Conservation (phyloP, 2,329 filamentous ascomycete genomes). For the Sporothrix dimorphospora region DNA sequence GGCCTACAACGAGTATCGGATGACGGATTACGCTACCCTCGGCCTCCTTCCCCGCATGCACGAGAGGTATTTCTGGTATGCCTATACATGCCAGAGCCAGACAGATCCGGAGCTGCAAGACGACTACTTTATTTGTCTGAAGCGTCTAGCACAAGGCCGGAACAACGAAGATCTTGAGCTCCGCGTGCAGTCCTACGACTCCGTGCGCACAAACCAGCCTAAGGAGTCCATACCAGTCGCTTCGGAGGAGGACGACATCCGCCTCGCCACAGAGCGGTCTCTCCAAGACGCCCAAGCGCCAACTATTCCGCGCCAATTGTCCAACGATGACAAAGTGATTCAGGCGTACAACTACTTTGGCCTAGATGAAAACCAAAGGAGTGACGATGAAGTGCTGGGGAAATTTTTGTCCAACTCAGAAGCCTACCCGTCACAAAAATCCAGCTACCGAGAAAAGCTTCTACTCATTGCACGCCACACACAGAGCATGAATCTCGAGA, state of each 20-base stretch:
- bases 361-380: conserved; percentile 29
- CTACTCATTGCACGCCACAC: conserved; percentile 38
- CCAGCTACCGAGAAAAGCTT: conserved; percentile 38
- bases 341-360: conserved; percentile 38
- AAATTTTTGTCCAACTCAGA: conserved; percentile 36
- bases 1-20: conserved; percentile 19
- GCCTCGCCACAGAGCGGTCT: conserved; percentile 33
- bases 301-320: background rate
- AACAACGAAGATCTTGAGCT: conserved; percentile 34
- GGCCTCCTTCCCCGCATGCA: conserved; percentile 36
- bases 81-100: conserved; percentile 37
- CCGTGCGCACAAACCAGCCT: conserved; percentile 30
- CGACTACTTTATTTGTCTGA: conserved; percentile 32
- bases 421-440: conserved; percentile 37
- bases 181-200: conserved; percentile 31
- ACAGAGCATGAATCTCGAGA: conserved; percentile 32
- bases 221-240: background rate
- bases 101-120: conserved; percentile 32
- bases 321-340: conserved; percentile 23
- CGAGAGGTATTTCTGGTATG: conserved; percentile 38
- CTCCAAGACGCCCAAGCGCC: conserved; percentile 27
- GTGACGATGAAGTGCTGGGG: conserved; percentile 34
- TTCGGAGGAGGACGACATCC: conserved; percentile 33
- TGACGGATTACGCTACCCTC: conserved; percentile 34
- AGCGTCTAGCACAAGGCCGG: conserved; percentile 34